Conservation (phyloP, 2,329 filamentous ascomycete species). For the Fusarium brachygibbosum region DNA sequence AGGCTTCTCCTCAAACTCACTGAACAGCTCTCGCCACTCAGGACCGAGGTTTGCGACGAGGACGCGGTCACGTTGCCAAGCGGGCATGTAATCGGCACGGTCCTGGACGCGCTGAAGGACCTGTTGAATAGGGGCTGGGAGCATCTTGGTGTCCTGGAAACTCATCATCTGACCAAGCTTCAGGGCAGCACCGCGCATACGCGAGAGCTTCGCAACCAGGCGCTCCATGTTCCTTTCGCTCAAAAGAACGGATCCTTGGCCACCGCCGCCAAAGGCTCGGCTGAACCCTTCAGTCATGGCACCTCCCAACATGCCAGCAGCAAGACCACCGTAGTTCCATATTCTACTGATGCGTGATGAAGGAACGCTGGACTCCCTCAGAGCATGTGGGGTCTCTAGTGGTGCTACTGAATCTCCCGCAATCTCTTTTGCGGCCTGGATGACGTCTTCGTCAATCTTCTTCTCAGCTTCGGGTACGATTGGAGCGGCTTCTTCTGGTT, state of each 20-base stretch:
- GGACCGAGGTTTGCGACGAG: slow-evolving; percentile 81
- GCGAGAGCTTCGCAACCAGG: slow-evolving; percentile 90
- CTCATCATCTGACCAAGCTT: slow-evolving; percentile 99
- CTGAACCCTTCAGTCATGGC: slow-evolving; percentile 88
- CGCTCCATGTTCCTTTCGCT: slow-evolving; percentile 93
- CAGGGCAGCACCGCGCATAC: slow-evolving; percentile 96
- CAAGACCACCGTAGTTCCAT: slow-evolving; percentile 95
- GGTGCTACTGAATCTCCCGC: slow-evolving; percentile 29
- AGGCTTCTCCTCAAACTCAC: slow-evolving; percentile 88
- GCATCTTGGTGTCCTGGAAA: slow-evolving; percentile 96
- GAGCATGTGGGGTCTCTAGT: slow-evolving; percentile 66
- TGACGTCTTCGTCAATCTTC: slow-evolving; percentile 35
- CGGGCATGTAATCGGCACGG: slow-evolving; percentile 97
- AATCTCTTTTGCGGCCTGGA: slow-evolving; percentile 49
- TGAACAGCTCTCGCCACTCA: slow-evolving; percentile 87
- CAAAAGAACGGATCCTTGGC: slow-evolving; percentile 83
- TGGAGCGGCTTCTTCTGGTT: slow-evolving; percentile 9
- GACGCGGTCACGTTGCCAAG: slow-evolving; percentile 90
- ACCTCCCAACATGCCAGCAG: slow-evolving; percentile 94
- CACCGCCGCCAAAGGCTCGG: slow-evolving; percentile 78
- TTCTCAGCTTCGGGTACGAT: slow-evolving; percentile 8
- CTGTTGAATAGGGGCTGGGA: slow-evolving; percentile 87
- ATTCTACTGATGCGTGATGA: slow-evolving; percentile 87
- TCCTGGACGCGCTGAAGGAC: slow-evolving; percentile 96
- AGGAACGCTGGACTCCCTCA: slow-evolving; percentile 91